phyloP scores from a whole-genome alignment of 1,284 basidiomycete species.

The Vanrija pseudolonga region DNA sequence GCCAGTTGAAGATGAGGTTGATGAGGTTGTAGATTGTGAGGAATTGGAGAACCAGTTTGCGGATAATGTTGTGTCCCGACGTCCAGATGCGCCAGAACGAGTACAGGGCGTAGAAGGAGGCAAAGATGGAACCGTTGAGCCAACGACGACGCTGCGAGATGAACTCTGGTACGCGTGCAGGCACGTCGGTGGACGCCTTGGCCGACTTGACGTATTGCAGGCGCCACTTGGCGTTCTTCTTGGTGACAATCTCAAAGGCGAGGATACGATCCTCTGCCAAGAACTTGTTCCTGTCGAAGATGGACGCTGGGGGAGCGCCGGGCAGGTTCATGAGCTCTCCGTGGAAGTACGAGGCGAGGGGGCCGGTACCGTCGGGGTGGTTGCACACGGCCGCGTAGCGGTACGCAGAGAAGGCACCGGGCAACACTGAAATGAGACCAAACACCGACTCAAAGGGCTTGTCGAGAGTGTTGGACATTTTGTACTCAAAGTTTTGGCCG shows the following conservation, averaged over 20 bases:
- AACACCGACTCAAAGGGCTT: slow-evolving; percentile 90
- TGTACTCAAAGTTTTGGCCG: slow-evolving; percentile 79
- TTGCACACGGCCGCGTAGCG: slow-evolving; percentile 79
- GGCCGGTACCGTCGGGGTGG: slow-evolving; percentile 75
- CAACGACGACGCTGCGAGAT: slow-evolving; percentile 86
- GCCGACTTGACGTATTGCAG: slow-evolving; percentile 88
- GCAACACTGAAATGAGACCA: slow-evolving; percentile 79
- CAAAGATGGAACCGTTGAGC: slow-evolving; percentile 69
- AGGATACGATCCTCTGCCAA: slow-evolving; percentile 59
- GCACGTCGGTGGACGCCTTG: slow-evolving; percentile 77
- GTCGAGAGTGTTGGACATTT: slow-evolving; percentile 86
- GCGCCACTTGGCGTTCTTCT: slow-evolving; percentile 53
- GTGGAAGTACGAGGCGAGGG: slow-evolving; percentile 85
- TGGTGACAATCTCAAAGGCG: slow-evolving; percentile 44
- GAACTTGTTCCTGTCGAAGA: slow-evolving; percentile 77
- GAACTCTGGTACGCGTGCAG: slow-evolving; percentile 70
- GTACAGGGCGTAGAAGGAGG: slow-evolving; percentile 77
- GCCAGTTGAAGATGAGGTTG: slow-evolving; percentile 52
- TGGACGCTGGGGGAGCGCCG: slow-evolving; percentile 36
- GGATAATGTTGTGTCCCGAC: slow-evolving; percentile 81
- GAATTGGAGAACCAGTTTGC: slow-evolving; percentile 73
- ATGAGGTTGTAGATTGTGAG: slow-evolving; percentile 43
- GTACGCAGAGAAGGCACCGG: slow-evolving; percentile 89
- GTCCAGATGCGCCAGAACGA: slow-evolving; percentile 84
- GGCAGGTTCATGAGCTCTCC: slow-evolving; percentile 73